phyloP scores from a whole-genome alignment of 331 rosid species.

The Saraca asoca region DNA sequence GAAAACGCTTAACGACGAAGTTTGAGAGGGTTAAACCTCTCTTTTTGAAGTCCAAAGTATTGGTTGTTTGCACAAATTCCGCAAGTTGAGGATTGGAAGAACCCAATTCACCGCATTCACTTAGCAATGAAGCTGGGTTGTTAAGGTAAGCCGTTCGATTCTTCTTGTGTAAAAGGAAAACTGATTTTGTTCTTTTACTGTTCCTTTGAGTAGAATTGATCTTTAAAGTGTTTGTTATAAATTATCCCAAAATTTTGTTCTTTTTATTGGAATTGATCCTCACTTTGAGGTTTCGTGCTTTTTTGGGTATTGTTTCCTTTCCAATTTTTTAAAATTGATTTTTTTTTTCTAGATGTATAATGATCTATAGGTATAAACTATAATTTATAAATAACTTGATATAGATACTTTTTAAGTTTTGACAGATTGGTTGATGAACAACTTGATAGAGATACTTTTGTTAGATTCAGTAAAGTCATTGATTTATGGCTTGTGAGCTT shows the following conservation, averaged over 20 bases:
- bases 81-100: no score
- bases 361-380: not conserved
- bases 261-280: no score
- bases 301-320: not conserved
- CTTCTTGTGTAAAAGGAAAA: no score
- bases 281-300: not conserved
- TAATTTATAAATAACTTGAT: no score
- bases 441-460: not conserved
- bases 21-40: no score
- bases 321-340: not conserved
- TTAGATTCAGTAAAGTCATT: not conserved
- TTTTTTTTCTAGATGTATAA: not conserved
- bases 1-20: no score
- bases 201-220: not conserved
- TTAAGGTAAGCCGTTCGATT: no score
- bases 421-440: not conserved
- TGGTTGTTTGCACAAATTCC: no score
- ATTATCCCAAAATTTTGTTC: not conserved
- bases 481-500: not conserved
- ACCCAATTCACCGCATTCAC: no score
- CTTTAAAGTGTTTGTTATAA: not conserved
- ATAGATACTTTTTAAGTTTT: not conserved
- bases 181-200: no score
- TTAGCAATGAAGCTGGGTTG: no score
- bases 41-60: no score